Evolutionary conservation across 2,329 filamentous ascomycete species (phyloP).

Genomic region (Xylogone sp.): DNA sequence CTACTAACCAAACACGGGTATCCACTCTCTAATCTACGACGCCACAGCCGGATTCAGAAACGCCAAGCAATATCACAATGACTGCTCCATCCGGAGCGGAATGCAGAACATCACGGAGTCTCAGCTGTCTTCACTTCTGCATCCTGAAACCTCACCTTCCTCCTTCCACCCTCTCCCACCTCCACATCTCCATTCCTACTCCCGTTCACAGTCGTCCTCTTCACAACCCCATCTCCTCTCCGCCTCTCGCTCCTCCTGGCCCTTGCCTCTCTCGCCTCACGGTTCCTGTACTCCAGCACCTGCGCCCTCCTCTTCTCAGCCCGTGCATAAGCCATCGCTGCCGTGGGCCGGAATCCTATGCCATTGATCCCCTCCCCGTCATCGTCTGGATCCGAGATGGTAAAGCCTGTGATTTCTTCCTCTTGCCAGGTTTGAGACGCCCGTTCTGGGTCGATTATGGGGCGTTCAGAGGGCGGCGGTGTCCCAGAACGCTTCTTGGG

Average conservation of each 20-base stretch:
- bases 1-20: too few species aligned
- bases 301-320: slow-evolving; percentile 55
- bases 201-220: neutral
- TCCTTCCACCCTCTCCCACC: slow-evolving; percentile 73
- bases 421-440: slow-evolving; percentile 64
- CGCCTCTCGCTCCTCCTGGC: slow-evolving; percentile 51
- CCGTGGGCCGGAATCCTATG: slow-evolving; percentile 62
- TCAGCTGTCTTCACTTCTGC: too few species aligned
- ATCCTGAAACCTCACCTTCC: slow-evolving; percentile 85
- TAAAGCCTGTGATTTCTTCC: slow-evolving; percentile 64
- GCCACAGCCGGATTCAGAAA: too few species aligned
- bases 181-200: neutral
- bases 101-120: too few species aligned
- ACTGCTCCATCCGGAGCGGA: too few species aligned
- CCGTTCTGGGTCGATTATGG: slow-evolving; percentile 30
- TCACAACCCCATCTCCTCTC: slow-evolving; percentile 18
- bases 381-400: slow-evolving; percentile 61
- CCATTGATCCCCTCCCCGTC: slow-evolving; percentile 66
- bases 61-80: too few species aligned
- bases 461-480: slow-evolving; percentile 15
- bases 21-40: too few species aligned
- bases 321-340: slow-evolving; percentile 55
- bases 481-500: slow-evolving; percentile 19
- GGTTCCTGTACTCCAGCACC: slow-evolving; percentile 57
- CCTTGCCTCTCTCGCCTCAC: slow-evolving; percentile 59